Evolutionary conservation across 805 yeast genomes (phyloP), one percentile per base, ranked within the genome.

Genomic region (Saccharomycopsis lassenensis): DNA sequence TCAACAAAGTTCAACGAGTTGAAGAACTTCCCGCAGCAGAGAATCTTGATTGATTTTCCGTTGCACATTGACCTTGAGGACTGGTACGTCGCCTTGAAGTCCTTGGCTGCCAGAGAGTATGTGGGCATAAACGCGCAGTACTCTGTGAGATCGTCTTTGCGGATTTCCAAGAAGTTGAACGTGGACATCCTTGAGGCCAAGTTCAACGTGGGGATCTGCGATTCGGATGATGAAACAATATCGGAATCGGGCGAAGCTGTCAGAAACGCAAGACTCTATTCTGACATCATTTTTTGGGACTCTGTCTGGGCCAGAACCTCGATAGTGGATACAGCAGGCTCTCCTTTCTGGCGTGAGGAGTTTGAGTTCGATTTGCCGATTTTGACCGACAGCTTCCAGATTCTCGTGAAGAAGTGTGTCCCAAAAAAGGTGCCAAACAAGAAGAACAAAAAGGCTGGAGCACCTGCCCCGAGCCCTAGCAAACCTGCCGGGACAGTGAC

Each of bases 281-380:
- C 81, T 2, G 95, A 85, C 48, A 62, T 86, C 2, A 59, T 67
- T 12, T 63, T 83, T 52, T 80, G 91, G 79, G 76, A 71, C 14
- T 63, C 71, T 31, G 73, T 79, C 1, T 80, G 89, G 84, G 83
- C 81, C 25, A 62, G 85, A 46, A 83, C 95, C 0, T 77, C 86
- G 2, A 61, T 71, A 5, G 77, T 77, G 0, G n/a, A n/a, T n/a
- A 59, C 67, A 31, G 39, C 54, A 2, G 46, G 54, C 0, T 65
- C 66, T 37, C 87, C 94, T 1, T 83, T 83, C 51, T 87, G 95
- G 91, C 73, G 86, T 50, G 95, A 87, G 49, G 71, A 65, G 30
- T 80, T 82, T 50, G 58, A 67, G 2, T 58, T 80, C n/a, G 71
- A 75, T 34, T 58, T 77, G 28, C 78, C 82, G 7, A 36, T 59